phyloP scores from a whole-genome alignment of 768 basidiomycete species.

The Rubroboletus pulcherrimus region DNA sequence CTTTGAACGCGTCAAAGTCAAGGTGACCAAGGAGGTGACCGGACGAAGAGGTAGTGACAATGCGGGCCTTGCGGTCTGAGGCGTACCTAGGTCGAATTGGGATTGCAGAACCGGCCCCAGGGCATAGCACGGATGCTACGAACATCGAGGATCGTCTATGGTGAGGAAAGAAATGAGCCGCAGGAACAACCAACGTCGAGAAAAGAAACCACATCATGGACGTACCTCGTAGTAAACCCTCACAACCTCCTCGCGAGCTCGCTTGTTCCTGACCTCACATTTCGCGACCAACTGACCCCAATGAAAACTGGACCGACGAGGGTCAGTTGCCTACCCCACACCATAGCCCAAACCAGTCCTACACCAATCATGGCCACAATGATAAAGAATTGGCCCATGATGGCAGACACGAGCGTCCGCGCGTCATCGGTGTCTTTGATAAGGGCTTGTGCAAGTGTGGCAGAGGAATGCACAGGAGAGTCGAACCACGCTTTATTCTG shows the following conservation, averaged over 20 bases:
- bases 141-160: conserved; percentile 73
- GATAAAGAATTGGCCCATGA: conserved; percentile 68
- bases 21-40: conserved; percentile 34
- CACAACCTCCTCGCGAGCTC: too few species aligned
- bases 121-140: conserved; percentile 84
- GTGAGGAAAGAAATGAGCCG: conserved; percentile 1
- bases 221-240: conserved; percentile 81
- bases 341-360: too few species aligned
- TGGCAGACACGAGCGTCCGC: conserved; percentile 65
- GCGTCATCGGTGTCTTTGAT: conserved; percentile 59
- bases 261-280: conserved; percentile 32
- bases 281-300: conserved; percentile 58
- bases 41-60: conserved; percentile 46
- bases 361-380: conserved; percentile 68
- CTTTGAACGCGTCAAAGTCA: conserved; percentile 40
- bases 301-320: conserved; percentile 87
- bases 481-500: conserved; percentile 54
- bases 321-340: conserved; percentile 74
- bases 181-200: neutral
- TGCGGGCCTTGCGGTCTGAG: conserved; percentile 41
- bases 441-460: conserved; percentile 54
- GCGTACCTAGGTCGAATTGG: conserved; percentile 74
- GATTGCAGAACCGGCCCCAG: conserved; percentile 67
- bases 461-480: neutral
- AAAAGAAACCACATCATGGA: conserved; percentile 2